These are phyloP conservation scores for Nicotiana sylvestris DNA, from an alignment of 257 asterid genomes.

Conservation along the genomic window DNA sequence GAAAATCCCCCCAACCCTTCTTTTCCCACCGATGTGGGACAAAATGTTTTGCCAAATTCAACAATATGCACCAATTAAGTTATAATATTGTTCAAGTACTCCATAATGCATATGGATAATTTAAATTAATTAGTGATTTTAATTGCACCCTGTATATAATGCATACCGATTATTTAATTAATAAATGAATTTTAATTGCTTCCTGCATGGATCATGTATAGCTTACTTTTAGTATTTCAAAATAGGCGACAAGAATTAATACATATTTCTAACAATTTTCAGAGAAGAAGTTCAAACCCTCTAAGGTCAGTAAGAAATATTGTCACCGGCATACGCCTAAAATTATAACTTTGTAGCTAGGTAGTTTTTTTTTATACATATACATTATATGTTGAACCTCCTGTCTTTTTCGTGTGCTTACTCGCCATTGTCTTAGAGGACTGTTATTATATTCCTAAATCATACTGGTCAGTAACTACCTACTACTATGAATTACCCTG, in stretches of 20 bases:
- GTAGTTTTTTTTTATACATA: no score
- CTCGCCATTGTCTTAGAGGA: no score
- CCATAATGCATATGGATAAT: neutral
- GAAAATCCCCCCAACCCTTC: no score
- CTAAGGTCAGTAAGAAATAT: no score
- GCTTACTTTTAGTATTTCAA: neutral
- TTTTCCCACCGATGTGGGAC: no score
- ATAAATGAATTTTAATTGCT: neutral
- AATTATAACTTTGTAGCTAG: no score
- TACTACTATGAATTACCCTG: neutral
- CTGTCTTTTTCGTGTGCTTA: no score
- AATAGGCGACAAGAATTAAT: neutral
- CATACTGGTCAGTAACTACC: neutral
- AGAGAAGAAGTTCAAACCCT: no score
- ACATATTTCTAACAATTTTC: neutral
- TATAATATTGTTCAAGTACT: neutral
- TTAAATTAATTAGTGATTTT: neutral
- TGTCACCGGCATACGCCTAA: no score
- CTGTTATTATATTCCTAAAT: neutral
- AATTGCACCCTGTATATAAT: neutral
- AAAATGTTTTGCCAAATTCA: no score
- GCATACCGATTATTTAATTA: neutral
- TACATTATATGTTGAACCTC: no score
- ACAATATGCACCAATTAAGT: neutral
- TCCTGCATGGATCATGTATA: neutral